Evolutionary conservation across 2,329 filamentous ascomycete genomes (phyloP).

Genomic region (Penicillium sp.): DNA sequence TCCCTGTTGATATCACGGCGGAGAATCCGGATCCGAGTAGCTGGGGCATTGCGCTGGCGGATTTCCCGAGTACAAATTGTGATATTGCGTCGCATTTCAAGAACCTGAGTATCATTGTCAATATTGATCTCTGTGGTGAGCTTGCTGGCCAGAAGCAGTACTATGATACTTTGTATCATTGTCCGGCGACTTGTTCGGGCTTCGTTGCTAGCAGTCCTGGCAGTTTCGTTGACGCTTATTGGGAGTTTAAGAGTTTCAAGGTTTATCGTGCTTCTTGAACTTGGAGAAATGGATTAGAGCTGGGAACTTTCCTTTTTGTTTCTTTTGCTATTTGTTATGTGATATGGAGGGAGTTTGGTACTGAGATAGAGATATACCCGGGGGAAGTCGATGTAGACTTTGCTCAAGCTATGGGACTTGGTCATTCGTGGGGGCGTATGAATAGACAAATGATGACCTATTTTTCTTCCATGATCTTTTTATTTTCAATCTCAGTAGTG

Average conservation of each 20-base stretch:
- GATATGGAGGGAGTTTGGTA: not conserved
- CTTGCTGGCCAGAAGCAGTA: conserved; percentile 44
- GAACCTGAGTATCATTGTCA: conserved; percentile 66
- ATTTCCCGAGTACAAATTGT: conserved; percentile 65
- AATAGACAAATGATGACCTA: not conserved
- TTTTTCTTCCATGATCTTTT: not conserved
- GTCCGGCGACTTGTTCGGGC: conserved; percentile 57
- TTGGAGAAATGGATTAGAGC: not conserved
- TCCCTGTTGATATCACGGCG: conserved; percentile 55
- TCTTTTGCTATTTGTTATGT: not conserved
- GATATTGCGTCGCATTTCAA: conserved; percentile 60
- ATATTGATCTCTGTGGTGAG: conserved; percentile 65
- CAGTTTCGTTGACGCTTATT: conserved; percentile 61
- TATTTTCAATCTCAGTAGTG: not conserved
- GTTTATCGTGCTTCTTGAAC: conserved; percentile 51
- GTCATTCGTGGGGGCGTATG: no score
- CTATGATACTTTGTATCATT: conserved; percentile 36
- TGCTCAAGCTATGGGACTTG: not conserved
- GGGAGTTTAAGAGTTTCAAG: conserved; percentile 63
- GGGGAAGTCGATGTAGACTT: not conserved
- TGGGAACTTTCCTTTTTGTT: not conserved
- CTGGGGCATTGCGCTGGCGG: conserved; percentile 64
- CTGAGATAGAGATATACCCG: not conserved
- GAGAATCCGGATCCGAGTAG: conserved; percentile 58
- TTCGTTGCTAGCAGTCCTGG: conserved; percentile 59